phyloP scores from a whole-genome alignment of 371 early-diverging fungal species.

The Sporodiniella umbellata region DNA sequence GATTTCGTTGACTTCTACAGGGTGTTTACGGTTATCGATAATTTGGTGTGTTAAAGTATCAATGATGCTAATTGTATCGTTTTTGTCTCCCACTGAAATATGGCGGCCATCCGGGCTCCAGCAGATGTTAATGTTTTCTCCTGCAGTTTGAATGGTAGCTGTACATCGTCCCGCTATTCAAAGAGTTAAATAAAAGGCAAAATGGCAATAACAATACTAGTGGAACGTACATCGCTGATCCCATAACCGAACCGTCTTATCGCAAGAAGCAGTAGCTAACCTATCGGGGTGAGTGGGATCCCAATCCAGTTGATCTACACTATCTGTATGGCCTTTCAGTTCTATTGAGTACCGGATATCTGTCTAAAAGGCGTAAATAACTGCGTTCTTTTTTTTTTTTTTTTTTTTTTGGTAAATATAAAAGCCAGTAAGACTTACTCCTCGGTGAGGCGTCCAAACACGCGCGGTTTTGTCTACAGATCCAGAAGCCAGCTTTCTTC shows the following conservation, averaged over 20 bases:
- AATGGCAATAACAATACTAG: too few species aligned
- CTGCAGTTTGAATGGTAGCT: slow-evolving; percentile 63
- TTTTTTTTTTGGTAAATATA: not conserved
- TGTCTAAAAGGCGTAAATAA: slow-evolving; percentile 30
- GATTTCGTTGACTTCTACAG: slow-evolving; percentile 75
- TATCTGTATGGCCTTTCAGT: slow-evolving; percentile 81
- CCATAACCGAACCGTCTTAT: slow-evolving; percentile 86
- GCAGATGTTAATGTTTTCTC: slow-evolving; percentile 85
- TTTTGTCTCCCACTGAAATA: slow-evolving; percentile 86
- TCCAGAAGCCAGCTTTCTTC: slow-evolving; percentile 62
- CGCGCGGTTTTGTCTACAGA: slow-evolving; percentile 69
- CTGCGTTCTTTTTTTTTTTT: not conserved
- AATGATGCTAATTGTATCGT: slow-evolving; percentile 74
- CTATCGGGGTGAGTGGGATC: slow-evolving; percentile 74
- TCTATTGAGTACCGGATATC: slow-evolving; percentile 61
- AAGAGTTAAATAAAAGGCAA: not conserved
- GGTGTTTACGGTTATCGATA: slow-evolving; percentile 51
- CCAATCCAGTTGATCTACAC: slow-evolving; percentile 83
- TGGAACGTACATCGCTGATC: slow-evolving; percentile 74
- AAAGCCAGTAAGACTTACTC: slow-evolving; percentile 27
- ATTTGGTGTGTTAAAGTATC: slow-evolving; percentile 65
- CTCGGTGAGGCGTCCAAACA: slow-evolving; percentile 65
- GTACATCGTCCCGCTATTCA: slow-evolving; percentile 59
- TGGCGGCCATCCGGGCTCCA: slow-evolving; percentile 80
- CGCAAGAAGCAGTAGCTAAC: slow-evolving; percentile 83